These are phyloP conservation scores for Cryptosporidium ryanae DNA, from an alignment of 169 alveolate genomes.

Conservation along the genomic window DNA sequence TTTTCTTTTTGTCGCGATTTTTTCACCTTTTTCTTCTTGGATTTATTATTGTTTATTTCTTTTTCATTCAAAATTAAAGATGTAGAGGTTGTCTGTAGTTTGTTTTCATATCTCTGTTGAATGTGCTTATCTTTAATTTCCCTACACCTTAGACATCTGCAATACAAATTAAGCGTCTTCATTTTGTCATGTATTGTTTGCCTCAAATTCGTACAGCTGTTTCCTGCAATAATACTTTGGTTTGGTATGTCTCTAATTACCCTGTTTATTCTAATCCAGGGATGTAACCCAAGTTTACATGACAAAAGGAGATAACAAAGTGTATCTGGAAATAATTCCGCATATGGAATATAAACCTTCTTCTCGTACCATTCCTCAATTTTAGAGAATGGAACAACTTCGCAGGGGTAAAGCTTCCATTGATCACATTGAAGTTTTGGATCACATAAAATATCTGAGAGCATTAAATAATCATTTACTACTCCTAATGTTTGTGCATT, in stretches of 20 bases:
- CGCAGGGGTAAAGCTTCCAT: conserved; percentile 96
- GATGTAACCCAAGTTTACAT: conserved; percentile 91
- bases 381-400: conserved; percentile 91
- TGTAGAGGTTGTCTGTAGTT: conserved; percentile 20
- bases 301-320: conserved; percentile 81
- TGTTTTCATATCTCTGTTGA: conserved; percentile 75
- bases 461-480: conserved; percentile 89
- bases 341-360: conserved; percentile 88
- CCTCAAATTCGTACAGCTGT: conserved; percentile 91
- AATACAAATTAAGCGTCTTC: conserved; percentile 84
- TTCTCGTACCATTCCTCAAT: conserved; percentile 90
- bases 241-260: conserved; percentile 94
- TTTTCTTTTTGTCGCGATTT: conserved; percentile 31
- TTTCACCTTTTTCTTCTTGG: conserved; percentile 50
- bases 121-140: conserved; percentile 86
- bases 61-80: conserved; percentile 19
- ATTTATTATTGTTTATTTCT: conserved; percentile 41
- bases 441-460: conserved; percentile 83
- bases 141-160: conserved; percentile 93
- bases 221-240: conserved; percentile 93
- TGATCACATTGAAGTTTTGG: conserved; percentile 93
- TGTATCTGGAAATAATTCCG: conserved; percentile 86
- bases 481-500: conserved; percentile 76
- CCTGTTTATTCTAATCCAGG: conserved; percentile 92
- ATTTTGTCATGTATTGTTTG: conserved; percentile 85